Evolutionary conservation across 306 rosid species (phyloP).

Genomic region (Gynostemma pentaphyllum): DNA sequence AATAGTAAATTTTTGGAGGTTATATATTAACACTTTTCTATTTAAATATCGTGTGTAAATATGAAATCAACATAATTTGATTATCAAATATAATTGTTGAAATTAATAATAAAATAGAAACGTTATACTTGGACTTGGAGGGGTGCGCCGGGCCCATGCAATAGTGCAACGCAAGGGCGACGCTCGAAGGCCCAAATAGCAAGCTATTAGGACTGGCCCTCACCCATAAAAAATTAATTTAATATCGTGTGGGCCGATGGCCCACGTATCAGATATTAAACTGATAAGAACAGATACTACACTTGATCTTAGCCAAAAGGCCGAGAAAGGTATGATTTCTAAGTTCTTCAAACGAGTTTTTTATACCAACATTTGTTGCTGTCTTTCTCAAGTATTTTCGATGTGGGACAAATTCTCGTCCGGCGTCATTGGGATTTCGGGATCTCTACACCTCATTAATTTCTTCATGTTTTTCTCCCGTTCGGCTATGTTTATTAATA

Average conservation of each 20-base stretch:
- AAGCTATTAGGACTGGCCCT: constrained; percentile 3
- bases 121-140: not conserved
- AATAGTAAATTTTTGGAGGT: too few relatives aligned
- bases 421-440: too few relatives aligned
- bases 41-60: too few relatives aligned
- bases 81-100: too few relatives aligned
- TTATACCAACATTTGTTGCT: not conserved
- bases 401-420: not conserved
- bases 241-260: constrained; percentile 16
- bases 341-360: accelerated
- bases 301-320: constrained; percentile 26
- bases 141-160: constrained; percentile 18
- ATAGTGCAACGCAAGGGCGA: constrained; percentile 12
- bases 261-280: constrained; percentile 20
- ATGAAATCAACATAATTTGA: too few relatives aligned
- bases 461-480: too few relatives aligned
- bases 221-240: constrained; percentile 13
- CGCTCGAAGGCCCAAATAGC: constrained; percentile 11
- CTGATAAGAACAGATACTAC: constrained; percentile 23
- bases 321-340: constrained; percentile 17
- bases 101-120: too few relatives aligned
- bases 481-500: too few relatives aligned
- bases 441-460: not conserved
- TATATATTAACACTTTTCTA: too few relatives aligned
- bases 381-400: not conserved